phyloP scores from a whole-genome alignment of 2,329 filamentous ascomycete species.

The Rosellinia necatrix region DNA sequence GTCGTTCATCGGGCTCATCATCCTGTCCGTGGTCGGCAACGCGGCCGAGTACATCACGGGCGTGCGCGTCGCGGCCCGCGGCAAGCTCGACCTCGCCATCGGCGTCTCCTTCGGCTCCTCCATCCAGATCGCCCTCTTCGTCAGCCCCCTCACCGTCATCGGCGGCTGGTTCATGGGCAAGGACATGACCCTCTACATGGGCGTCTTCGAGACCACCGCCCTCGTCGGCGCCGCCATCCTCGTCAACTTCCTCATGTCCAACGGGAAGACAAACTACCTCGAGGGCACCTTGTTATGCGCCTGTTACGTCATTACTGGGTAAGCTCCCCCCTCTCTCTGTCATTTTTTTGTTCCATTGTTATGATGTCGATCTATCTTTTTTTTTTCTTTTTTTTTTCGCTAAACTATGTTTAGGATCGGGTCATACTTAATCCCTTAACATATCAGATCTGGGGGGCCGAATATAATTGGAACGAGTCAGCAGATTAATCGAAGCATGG shows the following conservation, averaged over 20 bases:
- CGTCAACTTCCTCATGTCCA: constrained; percentile 81
- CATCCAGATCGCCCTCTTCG: constrained; percentile 72
- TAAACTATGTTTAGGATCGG: no score
- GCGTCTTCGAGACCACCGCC: constrained; percentile 82
- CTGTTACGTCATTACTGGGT: constrained; percentile 65
- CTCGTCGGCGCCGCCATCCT: constrained; percentile 82
- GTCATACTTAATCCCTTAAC: no score
- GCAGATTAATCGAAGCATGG: no score
- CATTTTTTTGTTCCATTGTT: no score
- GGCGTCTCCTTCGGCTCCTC: constrained; percentile 70
- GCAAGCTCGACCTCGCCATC: constrained; percentile 74
- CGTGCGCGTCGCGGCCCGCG: constrained; percentile 69
- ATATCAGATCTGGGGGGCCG: no score
- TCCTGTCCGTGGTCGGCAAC: constrained; percentile 74
- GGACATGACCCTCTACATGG: constrained; percentile 78
- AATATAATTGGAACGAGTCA: no score
- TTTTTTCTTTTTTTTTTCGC: no score
- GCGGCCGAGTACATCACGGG: constrained; percentile 75
- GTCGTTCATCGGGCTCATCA: constrained; percentile 72
- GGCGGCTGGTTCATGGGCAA: constrained; percentile 68
- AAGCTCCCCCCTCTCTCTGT: no score
- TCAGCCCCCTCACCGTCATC: constrained; percentile 71
- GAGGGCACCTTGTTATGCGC: constrained; percentile 73
- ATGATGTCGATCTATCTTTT: no score
- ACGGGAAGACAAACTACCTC: constrained; percentile 83